A percentile compares a stretch with the other conserved stretches of the same genome.
These are phyloP conservation scores for Eucalyptus erythrocorys DNA, from an alignment of 345 rosid species.

Conservation along the genomic window DNA sequence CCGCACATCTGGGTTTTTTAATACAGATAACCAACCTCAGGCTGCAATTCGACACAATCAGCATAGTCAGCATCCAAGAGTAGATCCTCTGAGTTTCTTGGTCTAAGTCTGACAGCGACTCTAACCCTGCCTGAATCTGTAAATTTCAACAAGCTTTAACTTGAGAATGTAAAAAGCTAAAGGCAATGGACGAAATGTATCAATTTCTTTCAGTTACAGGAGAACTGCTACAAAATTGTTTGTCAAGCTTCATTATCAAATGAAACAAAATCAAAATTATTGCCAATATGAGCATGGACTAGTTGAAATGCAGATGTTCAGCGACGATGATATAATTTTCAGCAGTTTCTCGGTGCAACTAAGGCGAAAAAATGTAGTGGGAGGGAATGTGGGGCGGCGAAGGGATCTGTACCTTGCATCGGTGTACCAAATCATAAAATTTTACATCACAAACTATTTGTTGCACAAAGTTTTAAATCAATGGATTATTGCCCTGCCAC, in stretches of 20 bases:
- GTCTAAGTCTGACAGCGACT: constrained; percentile 80
- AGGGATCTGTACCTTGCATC: not conserved
- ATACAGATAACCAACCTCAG: constrained; percentile 39
- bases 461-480: not conserved
- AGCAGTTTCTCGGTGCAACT: not conserved
- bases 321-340: not conserved
- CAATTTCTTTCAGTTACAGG: not conserved
- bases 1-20: not conserved
- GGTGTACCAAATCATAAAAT: not conserved
- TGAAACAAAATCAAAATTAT: not conserved
- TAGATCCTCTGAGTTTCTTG: constrained; percentile 65
- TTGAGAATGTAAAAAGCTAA: not conserved
- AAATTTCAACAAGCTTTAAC: not conserved
- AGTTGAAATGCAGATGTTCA: not conserved
- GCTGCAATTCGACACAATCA: constrained; percentile 80
- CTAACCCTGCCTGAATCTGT: constrained; percentile 84
- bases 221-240: not conserved
- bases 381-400: not conserved
- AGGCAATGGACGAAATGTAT: not conserved
- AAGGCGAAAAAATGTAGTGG: not conserved
- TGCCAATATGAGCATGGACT: not conserved
- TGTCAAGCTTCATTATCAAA: not conserved
- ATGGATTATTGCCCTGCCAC: not conserved
- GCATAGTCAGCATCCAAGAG: constrained; percentile 69
- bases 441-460: not conserved